phyloP scores from a whole-genome alignment of 2,329 filamentous ascomycete genomes.

The Cordyceps fumosorosea region DNA sequence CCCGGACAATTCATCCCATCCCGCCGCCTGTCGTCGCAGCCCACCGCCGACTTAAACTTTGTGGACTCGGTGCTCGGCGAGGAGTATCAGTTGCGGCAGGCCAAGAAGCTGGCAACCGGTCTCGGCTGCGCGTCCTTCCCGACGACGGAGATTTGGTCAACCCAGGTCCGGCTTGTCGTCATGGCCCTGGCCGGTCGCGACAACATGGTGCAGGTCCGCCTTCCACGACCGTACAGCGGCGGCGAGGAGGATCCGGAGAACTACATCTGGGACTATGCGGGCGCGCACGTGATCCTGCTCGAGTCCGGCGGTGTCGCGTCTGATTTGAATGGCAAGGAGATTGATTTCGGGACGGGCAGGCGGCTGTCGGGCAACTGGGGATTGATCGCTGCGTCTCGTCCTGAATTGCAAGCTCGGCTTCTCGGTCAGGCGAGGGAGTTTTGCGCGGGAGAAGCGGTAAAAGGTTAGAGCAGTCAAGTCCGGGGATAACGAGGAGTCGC shows the following conservation, averaged over 20 bases:
- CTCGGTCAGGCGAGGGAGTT: background rate
- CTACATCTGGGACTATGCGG: conserved; percentile 5
- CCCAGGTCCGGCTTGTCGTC: background rate
- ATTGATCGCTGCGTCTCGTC: background rate
- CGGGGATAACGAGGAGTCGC: too few species aligned
- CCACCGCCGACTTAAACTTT: background rate
- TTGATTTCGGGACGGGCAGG: conserved; percentile 1
- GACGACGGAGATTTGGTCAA: conserved; percentile 7
- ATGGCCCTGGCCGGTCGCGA: background rate
- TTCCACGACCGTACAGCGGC: background rate
- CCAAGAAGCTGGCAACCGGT: background rate
- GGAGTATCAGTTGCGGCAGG: background rate
- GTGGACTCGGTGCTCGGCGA: background rate
- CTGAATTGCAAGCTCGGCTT: background rate
- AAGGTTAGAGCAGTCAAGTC: background rate
- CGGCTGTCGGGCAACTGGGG: background rate
- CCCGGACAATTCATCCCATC: background rate
- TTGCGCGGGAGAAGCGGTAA: background rate
- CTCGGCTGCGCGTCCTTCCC: background rate
- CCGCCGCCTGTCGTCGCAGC: background rate
- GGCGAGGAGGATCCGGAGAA: background rate
- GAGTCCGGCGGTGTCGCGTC: background rate
- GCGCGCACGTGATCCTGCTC: background rate
- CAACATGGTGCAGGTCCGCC: background rate
- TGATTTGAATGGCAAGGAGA: background rate